phyloP scores from a whole-genome alignment of 1,284 basidiomycete species.

The Xanthoconium separans region DNA sequence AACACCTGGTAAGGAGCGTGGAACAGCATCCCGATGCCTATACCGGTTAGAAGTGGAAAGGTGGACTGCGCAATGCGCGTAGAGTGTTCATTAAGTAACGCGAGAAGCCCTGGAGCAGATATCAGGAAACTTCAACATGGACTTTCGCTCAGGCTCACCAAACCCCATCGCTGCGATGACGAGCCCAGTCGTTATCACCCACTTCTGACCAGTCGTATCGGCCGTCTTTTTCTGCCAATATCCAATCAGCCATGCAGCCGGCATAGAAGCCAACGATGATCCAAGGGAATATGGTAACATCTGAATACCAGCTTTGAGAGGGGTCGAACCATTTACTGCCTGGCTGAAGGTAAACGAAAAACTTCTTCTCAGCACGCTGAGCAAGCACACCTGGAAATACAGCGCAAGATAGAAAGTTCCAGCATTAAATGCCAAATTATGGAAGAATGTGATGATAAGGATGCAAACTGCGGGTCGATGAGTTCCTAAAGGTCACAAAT shows the following conservation, averaged over 20 bases:
- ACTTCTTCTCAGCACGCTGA: conserved; percentile 2
- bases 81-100: conserved; percentile 54
- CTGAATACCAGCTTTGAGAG: conserved; percentile 65
- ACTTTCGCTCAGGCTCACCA: conserved; percentile 50
- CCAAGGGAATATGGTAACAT: conserved; percentile 80
- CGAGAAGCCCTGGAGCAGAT: conserved; percentile 56
- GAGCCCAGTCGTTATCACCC: conserved; percentile 61
- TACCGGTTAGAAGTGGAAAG: conserved; percentile 68
- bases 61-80: conserved; percentile 43
- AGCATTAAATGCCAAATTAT: conserved; percentile 77
- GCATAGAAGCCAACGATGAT: conserved; percentile 76
- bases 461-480: conserved; percentile 50
- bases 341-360: conserved; percentile 29
- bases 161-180: conserved; percentile 66
- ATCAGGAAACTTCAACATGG: conserved; percentile 9
- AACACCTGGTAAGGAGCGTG: conserved; percentile 81
- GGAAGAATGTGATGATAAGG: conserved; percentile 68
- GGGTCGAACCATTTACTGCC: conserved; percentile 65
- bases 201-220: conserved; percentile 62
- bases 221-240: conserved; percentile 56
- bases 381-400: conserved; percentile 64
- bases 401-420: conserved; percentile 81
- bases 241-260: conserved; percentile 73
- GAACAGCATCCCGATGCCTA: conserved; percentile 78
- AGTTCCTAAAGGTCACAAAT: conserved; percentile 14